Conservation (phyloP, 225 moss, liverwort and hornwort species). For the Polytrichum commune region DNA sequence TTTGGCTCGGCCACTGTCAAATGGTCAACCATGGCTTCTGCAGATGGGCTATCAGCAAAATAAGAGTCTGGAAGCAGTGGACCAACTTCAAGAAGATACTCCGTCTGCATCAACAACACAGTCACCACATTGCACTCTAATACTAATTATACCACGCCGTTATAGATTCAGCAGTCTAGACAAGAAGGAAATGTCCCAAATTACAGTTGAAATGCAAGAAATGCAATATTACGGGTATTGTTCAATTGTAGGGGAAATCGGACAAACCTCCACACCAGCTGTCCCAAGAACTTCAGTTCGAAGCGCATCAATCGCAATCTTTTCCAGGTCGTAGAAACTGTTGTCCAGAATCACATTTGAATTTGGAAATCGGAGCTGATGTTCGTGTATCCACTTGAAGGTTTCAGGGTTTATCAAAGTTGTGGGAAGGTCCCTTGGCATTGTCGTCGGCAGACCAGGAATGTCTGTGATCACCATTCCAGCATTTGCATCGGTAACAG, state of each 20-base stretch:
- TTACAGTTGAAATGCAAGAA: too few species aligned
- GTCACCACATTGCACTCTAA: too few species aligned
- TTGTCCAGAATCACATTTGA: background rate
- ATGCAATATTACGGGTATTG: too few species aligned
- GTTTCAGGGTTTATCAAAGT: background rate
- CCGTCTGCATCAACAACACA: slow-evolving; percentile 10
- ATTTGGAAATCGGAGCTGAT: background rate
- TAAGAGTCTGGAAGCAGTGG: slow-evolving; percentile 20
- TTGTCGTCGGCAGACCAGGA: slow-evolving; percentile 26
- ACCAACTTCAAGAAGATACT: slow-evolving; percentile 31
- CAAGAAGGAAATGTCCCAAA: too few species aligned
- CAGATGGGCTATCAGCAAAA: background rate
- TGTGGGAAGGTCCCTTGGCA: slow-evolving; percentile 14
- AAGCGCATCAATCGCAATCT: background rate
- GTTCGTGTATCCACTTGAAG: background rate
- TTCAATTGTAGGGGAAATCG: too few species aligned
- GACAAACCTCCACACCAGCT: slow-evolving; percentile 3
- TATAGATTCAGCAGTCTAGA: too few species aligned
- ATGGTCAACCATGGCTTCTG: background rate
- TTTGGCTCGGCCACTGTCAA: slow-evolving; percentile 7
- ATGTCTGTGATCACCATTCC: slow-evolving; percentile 19
- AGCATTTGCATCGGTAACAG: slow-evolving; percentile 15
- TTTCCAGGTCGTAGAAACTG: slow-evolving; percentile 8
- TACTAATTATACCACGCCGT: too few species aligned
- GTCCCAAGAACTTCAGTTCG: slow-evolving; percentile 4